Base-by-base conservation (phyloP, 345 rosid species). In the Nephelium lappaceum region DNA sequence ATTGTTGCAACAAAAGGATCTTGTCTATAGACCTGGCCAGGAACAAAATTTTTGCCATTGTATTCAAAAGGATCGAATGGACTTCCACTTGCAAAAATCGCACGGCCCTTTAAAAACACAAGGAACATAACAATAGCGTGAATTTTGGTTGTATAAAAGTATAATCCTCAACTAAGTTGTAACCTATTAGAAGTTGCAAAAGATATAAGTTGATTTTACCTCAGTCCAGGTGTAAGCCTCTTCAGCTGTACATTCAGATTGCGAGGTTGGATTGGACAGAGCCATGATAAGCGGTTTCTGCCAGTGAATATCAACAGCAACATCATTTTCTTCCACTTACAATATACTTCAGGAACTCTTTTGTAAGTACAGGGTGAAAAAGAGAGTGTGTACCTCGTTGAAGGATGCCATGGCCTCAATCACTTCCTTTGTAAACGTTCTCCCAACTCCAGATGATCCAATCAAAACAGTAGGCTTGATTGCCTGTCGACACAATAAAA, bases 231-330 rank as follows among this genome's bases (percentile, higher is more conserved):
- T 86, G 81, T 96, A 94, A 79, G 99, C 99, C 85, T 96, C 95
- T 85, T 96, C 93, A 41, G 98, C 98, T 19, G 98, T 96, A 75
- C 99, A 96, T 81, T 96, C 99, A 2, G 99, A 93, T 73, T 96
- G 98, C 53, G 99, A 89, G 77, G 99, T 94, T 1, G 99, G 99
- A 77, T 96, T 96, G 77, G 99, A 96, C n/a, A 96, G 94, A 81
- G 99, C 97, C 85, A 96, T 85, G 78, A 96, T 88, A 71, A 96
- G 79, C 12, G 99, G 99, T 89, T 91, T 96, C 98, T 96, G 91
- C 86, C 49, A 58, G 21, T 19, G 66, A 80, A 61, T 36, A 72
- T 16, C 18, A 51, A 45, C 69, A 41, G 14, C 27, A 67, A 75
- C 6, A 70, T 65, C 36, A 73, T 45, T 21, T 55, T 71, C 41